Conservation (phyloP, 2,329 filamentous ascomycete species). For the Thelonectria discophora region DNA sequence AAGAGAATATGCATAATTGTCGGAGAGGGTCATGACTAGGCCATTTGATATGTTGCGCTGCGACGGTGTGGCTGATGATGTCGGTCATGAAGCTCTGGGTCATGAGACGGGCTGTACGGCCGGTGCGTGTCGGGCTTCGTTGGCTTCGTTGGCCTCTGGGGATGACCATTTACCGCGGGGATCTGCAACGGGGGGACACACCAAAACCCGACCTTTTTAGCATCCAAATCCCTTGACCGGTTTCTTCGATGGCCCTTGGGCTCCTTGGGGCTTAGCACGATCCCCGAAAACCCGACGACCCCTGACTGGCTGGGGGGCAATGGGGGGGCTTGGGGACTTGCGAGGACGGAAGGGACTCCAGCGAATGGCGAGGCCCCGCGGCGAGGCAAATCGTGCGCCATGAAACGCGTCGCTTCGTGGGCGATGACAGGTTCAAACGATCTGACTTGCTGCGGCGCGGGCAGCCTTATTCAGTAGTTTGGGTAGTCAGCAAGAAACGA, state of each 20-base stretch:
- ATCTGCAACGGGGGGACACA: conserved; percentile 14
- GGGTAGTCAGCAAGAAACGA: no score
- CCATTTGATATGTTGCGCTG: background rate
- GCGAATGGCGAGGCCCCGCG: conserved; percentile 12
- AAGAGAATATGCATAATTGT: no score
- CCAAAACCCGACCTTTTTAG: no score
- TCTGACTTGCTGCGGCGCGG: conserved; percentile 8
- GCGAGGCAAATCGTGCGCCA: conserved; percentile 9
- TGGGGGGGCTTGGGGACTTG: background rate
- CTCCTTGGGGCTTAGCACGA: background rate
- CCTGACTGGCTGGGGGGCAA: no score
- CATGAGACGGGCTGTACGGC: background rate
- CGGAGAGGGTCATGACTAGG: background rate
- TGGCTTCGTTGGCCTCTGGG: conserved; percentile 12
- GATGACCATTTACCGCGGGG: conserved; percentile 3
- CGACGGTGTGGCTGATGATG: conserved; percentile 21
- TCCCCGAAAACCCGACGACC: no score
- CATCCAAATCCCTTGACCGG: background rate
- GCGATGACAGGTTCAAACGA: conserved; percentile 10
- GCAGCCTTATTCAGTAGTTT: no score
- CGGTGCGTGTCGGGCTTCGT: no score
- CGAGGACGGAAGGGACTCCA: background rate
- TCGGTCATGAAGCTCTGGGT: conserved; percentile 13
- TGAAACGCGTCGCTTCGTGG: conserved; percentile 13
- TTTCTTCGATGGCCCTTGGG: conserved; percentile 1